Evolutionary conservation across 495 filamentous ascomycete species (phyloP).

Genomic region (Annulohypoxylon nitens): DNA sequence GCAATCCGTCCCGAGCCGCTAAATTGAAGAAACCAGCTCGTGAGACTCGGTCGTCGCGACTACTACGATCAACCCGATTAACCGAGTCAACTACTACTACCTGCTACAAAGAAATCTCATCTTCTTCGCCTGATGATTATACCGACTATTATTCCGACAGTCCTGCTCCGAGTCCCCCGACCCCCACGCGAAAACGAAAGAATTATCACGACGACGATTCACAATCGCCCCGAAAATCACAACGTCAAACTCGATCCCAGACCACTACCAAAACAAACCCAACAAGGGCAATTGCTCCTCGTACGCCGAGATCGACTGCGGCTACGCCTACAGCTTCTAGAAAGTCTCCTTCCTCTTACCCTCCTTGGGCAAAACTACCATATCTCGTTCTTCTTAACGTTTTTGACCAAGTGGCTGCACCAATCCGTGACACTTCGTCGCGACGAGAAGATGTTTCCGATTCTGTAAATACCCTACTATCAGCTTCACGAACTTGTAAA

Average conservation of each 20-base stretch:
- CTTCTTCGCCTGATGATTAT: conserved; percentile 16
- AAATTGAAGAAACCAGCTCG: conserved; percentile 44
- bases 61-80: background rate
- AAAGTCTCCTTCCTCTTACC: conserved; percentile 55
- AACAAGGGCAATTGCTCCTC: conserved; percentile 5
- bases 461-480: conserved; percentile 70
- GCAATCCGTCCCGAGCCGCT: conserved; percentile 44
- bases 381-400: conserved; percentile 78
- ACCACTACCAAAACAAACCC: background rate
- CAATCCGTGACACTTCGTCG: conserved; percentile 68
- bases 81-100: conserved; percentile 41
- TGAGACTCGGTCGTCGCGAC: background rate
- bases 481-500: conserved; percentile 71
- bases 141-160: background rate
- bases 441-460: conserved; percentile 46
- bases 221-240: conserved; percentile 7
- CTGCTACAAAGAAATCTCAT: conserved; percentile 27
- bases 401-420: conserved; percentile 73
- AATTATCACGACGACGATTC: conserved; percentile 20
- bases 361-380: conserved; percentile 77
- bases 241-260: conserved; percentile 17
- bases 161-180: background rate
- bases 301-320: conserved; percentile 28
- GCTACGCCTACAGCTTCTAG: conserved; percentile 13
- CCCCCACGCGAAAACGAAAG: conserved; percentile 39